These are phyloP conservation scores for Schwanniomyces occidentalis DNA, from an alignment of 805 yeast genomes.

Conservation along the genomic window DNA sequence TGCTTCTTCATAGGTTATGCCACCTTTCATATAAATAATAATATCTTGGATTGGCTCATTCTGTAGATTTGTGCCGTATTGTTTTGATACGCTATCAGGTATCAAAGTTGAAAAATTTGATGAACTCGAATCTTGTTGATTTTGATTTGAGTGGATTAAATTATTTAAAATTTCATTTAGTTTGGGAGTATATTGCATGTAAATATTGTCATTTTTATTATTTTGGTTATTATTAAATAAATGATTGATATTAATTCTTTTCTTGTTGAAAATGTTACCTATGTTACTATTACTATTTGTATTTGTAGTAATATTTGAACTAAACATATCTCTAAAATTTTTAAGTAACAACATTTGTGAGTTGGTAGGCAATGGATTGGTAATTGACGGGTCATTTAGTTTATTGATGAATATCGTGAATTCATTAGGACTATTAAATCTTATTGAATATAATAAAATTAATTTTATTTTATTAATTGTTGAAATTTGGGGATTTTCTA, in stretches of 20 bases:
- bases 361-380: conserved; percentile 32
- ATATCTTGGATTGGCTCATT: conserved; percentile 57
- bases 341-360: conserved; percentile 32
- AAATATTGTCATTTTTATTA: conserved; percentile 60
- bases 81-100: conserved; percentile 34
- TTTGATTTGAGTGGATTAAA: conserved; percentile 14
- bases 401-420: conserved; percentile 23
- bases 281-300: conserved; percentile 16
- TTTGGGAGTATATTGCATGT: conserved; percentile 88
- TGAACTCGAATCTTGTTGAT: conserved; percentile 9
- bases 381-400: conserved; percentile 28
- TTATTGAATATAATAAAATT: conserved; percentile 69
- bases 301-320: conserved; percentile 11
- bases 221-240: conserved; percentile 27
- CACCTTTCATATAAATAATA: conserved; percentile 79
- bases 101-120: conserved; percentile 34
- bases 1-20: conserved; percentile 91
- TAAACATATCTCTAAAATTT: conserved; percentile 27
- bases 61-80: conserved; percentile 20
- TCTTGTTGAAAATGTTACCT: conserved; percentile 32
- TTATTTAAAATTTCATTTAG: conserved; percentile 45
- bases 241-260: conserved; percentile 32
- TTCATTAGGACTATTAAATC: conserved; percentile 39
- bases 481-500: conserved; percentile 44
- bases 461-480: conserved; percentile 67